Evolutionary conservation across 345 rosid species (phyloP).

Genomic region (Syzygium jambos): DNA sequence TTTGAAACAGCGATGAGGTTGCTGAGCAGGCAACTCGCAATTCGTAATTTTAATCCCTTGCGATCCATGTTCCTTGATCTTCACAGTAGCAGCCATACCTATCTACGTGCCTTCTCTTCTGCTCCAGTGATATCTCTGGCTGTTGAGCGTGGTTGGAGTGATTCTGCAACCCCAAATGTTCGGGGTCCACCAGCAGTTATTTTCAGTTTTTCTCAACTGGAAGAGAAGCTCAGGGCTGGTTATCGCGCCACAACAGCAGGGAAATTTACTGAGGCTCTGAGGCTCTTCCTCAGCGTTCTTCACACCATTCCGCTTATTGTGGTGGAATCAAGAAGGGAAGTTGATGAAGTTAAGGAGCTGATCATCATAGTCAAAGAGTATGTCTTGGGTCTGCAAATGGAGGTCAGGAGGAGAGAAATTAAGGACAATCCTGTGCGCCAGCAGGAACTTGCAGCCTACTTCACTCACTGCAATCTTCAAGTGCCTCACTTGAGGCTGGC

Average conservation of each 20-base stretch:
- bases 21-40: conserved; percentile 85
- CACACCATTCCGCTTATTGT: conserved; percentile 87
- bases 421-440: conserved; percentile 68
- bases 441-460: conserved; percentile 96
- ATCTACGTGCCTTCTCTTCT: conserved; percentile 64
- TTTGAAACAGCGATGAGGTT: conserved; percentile 89
- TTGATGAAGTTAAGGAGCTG: conserved; percentile 89
- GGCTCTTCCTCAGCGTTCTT: conserved; percentile 65
- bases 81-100: conserved; percentile 66
- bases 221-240: conserved; percentile 88
- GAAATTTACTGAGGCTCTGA: conserved; percentile 68
- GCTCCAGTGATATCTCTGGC: conserved; percentile 75
- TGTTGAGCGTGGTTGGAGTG: conserved; percentile 75
- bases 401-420: conserved; percentile 68
- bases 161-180: conserved; percentile 71
- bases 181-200: conserved; percentile 83
- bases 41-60: conserved; percentile 65
- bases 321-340: conserved; percentile 94
- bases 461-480: conserved; percentile 93
- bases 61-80: conserved; percentile 71
- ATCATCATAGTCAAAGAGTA: conserved; percentile 71
- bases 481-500: conserved; percentile 77
- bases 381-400: conserved; percentile 78
- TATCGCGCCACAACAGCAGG: conserved; percentile 85
- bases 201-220: conserved; percentile 68